A percentile compares a stretch with the other conserved stretches of the same genome.
Evolutionary conservation across 768 basidiomycete species (phyloP).

Genomic region (Trametes sanguinea): DNA sequence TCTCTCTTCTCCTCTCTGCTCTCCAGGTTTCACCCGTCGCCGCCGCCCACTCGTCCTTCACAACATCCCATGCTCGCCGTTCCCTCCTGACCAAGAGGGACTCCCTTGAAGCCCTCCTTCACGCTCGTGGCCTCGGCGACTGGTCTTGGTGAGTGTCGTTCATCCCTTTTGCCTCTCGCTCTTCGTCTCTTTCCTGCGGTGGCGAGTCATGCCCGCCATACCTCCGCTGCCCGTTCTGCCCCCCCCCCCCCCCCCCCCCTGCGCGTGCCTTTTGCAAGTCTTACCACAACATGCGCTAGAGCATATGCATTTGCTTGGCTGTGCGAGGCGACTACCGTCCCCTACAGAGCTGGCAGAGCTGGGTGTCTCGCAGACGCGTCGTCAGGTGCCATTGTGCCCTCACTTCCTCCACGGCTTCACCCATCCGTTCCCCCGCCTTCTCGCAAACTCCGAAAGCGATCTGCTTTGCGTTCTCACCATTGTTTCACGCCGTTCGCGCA

Average conservation of each 20-base stretch:
- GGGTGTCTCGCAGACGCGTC: background rate
- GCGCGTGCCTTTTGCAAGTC: background rate
- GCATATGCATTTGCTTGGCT: too few relatives aligned
- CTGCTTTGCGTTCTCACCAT: background rate
- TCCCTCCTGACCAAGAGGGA: constrained; percentile 30
- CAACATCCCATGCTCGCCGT: constrained; percentile 39
- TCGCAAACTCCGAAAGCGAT: background rate
- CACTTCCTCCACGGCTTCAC: background rate
- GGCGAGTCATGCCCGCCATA: background rate
- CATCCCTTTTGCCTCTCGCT: background rate
- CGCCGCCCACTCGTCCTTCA: constrained; percentile 44
- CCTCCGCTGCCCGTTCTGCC: background rate
- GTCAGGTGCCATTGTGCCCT: background rate
- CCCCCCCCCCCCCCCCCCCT: background rate
- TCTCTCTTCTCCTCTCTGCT: constrained; percentile 27
- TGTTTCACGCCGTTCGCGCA: background rate
- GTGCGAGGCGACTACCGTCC: too few relatives aligned
- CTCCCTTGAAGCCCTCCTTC: constrained; percentile 18
- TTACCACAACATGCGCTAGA: too few relatives aligned
- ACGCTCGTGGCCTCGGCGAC: constrained; percentile 13
- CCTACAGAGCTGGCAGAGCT: too few relatives aligned
- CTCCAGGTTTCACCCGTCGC: constrained; percentile 31
- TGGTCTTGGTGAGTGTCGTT: constrained; percentile 25
- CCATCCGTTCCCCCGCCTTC: background rate
- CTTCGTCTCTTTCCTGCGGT: background rate